Percentiles rank a stretch among this genome's conserved stretches.
Conservation (phyloP, 1,139 yeast genomes). For the Hyphopichia buzzinii region DNA sequence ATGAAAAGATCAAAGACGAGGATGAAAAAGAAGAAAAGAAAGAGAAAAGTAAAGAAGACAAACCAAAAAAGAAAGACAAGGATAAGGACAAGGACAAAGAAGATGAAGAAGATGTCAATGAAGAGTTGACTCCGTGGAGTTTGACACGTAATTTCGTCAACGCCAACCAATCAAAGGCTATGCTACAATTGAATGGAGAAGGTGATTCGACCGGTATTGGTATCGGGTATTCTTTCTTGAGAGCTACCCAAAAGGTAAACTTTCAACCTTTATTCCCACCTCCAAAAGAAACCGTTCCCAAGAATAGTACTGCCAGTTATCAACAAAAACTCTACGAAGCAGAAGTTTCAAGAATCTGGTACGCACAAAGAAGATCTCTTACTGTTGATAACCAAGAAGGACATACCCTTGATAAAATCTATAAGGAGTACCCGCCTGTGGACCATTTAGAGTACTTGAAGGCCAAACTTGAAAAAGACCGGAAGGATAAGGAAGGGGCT, state of each 20-base stretch:
- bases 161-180: constrained; percentile 95
- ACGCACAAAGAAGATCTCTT: constrained; percentile 70
- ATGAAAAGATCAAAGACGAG: constrained; percentile 22
- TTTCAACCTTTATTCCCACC: constrained; percentile 65
- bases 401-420: constrained; percentile 28
- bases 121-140: constrained; percentile 93
- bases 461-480: constrained; percentile 30
- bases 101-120: constrained; percentile 59
- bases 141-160: constrained; percentile 83
- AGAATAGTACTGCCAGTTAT: constrained; percentile 56
- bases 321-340: constrained; percentile 93
- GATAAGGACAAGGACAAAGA: constrained; percentile 25
- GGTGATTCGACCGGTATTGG: constrained; percentile 96
- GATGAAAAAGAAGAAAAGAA: constrained; percentile 18
- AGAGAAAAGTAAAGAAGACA: constrained; percentile 20
- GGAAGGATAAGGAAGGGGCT: constrained; percentile 28
- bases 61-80: constrained; percentile 31
- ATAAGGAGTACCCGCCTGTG: constrained; percentile 39
- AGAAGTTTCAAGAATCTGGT: constrained; percentile 89
- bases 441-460: constrained; percentile 34
- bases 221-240: constrained; percentile 82
- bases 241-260: constrained; percentile 95
- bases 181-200: constrained; percentile 94
- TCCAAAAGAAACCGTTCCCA: constrained; percentile 43
- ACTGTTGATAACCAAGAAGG: constrained; percentile 41